Evolutionary conservation across 2,329 filamentous ascomycete genomes (phyloP), one percentile per base, ranked within the genome.

Genomic region (Camptophora hylomeconis): DNA sequence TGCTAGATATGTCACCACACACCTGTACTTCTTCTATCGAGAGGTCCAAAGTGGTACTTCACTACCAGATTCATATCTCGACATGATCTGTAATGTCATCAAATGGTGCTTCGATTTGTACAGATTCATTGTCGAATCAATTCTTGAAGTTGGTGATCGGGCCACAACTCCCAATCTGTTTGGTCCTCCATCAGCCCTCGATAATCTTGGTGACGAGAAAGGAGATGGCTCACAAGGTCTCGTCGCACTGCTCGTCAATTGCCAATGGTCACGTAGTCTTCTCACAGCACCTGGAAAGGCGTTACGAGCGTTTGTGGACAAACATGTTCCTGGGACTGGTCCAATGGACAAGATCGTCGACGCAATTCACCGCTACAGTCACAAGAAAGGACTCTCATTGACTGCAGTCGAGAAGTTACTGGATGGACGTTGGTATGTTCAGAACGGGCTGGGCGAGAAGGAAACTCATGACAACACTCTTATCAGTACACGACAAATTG

Each of bases 71-170:
- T 81, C 87, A 47, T 72, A 82, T 8, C 69, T 87, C 2, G 70
- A 75, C 21, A 70, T 75, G 24, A 59, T 92, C 7, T 68, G 75
- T 4, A 80, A 81, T 13, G 78, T 83, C 31, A 72, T 79, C 3
- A 75, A 70, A 46, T 94, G 86, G 86, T 71, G 72, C 1, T 62
- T 84, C 19, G 77, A 87, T 38, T 60, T 75, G 28, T 61, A 66
- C 36, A 56, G 63, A 12, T 72, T 63, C 45, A 53, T 73, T 16
- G 46, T 73, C 21, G 64, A 69, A 40, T 63, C 67, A 17, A 49
- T 75, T 20, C 55, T 62, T 31, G 49, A 56, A 11, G 48, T 64
- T 18, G 52, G 54, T 9, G 52, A 60, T 26, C 52, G 40, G 11
- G 35, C 36, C 18, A 43, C 35, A 5, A 38, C 42, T 16, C 41